Percentiles rank a stretch among this genome's conserved stretches.
These are phyloP conservation scores for Aschersonia sp. DNA, from an alignment of 2,329 filamentous ascomycete genomes.

Conservation along the genomic window DNA sequence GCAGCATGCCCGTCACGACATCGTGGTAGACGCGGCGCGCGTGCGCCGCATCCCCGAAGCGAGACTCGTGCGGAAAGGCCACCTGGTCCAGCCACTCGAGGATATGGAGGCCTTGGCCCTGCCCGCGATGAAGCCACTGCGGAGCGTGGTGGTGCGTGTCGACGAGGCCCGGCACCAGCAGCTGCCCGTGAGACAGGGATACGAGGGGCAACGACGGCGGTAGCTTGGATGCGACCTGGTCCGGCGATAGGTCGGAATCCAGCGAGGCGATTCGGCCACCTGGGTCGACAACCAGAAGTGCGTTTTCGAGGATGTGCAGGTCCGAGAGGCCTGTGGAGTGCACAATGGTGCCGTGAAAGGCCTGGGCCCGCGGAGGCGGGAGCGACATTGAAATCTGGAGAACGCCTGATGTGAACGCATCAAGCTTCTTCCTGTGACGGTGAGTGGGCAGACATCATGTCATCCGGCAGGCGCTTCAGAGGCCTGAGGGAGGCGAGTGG, in stretches of 20 bases:
- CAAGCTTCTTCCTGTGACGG: no score
- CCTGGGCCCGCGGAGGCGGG: not conserved
- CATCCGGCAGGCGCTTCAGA: no score
- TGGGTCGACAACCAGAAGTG: slow-evolving; percentile 16
- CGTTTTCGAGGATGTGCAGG: slow-evolving; percentile 22
- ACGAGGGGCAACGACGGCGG: slow-evolving; percentile 1
- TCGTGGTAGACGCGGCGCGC: slow-evolving; percentile 34
- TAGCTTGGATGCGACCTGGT: slow-evolving; percentile 7
- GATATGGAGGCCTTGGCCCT: slow-evolving; percentile 36
- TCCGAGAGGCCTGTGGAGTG: slow-evolving; percentile 20
- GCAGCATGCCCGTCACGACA: slow-evolving; percentile 42
- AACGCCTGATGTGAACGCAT: no score
- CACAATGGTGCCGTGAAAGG: slow-evolving; percentile 26
- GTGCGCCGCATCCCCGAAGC: slow-evolving; percentile 38
- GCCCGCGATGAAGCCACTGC: slow-evolving; percentile 33
- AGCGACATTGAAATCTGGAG: no score
- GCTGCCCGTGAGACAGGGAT: slow-evolving; percentile 25
- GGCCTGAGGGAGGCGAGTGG: no score
- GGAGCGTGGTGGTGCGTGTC: slow-evolving; percentile 59
- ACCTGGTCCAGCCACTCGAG: slow-evolving; percentile 50
- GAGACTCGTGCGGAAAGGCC: slow-evolving; percentile 50
- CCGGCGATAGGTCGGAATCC: slow-evolving; percentile 5
- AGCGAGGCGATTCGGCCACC: slow-evolving; percentile 12
- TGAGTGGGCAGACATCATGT: no score
- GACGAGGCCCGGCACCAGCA: slow-evolving; percentile 45